Percentiles rank a stretch among this genome's conserved stretches.
Conservation (phyloP, 2,329 filamentous ascomycete species). For the Fusarium acutatum region DNA sequence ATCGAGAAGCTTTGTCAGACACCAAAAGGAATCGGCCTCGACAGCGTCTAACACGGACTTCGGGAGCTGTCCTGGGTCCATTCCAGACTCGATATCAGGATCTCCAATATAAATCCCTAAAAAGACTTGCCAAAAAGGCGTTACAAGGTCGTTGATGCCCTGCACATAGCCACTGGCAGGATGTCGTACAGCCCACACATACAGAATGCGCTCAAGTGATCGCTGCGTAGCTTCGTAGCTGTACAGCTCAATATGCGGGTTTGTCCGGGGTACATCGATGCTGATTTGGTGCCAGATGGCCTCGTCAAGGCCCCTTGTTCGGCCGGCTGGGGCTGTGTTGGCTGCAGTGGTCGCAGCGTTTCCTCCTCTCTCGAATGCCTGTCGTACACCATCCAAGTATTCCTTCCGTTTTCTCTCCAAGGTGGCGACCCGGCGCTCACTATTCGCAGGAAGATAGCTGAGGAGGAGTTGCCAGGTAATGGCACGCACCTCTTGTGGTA, state of each 20-base stretch:
- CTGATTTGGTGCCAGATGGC: constrained; percentile 99
- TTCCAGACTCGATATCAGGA: constrained; percentile 87
- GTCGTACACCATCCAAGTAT: constrained; percentile 89
- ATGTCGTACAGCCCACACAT: constrained; percentile 97
- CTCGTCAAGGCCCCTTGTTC: constrained; percentile 81
- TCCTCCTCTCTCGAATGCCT: constrained; percentile 74
- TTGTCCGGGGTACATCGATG: constrained; percentile 96
- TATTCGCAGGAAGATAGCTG: constrained; percentile 96
- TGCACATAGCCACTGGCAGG: constrained; percentile 98
- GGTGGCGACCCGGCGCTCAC: constrained; percentile 87
- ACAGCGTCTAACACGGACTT: constrained; percentile 92
- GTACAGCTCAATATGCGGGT: constrained; percentile 94
- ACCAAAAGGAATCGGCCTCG: constrained; percentile 98
- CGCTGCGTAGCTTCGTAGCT: constrained; percentile 95
- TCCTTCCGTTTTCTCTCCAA: constrained; percentile 95
- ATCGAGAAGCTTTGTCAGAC: constrained; percentile 95
- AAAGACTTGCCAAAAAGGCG: constrained; percentile 98
- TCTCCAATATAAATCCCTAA: constrained; percentile 95
- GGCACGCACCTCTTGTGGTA: constrained; percentile 93
- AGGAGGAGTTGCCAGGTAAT: constrained; percentile 99
- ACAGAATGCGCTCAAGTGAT: constrained; percentile 92
- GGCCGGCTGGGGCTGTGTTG: constrained; percentile 51
- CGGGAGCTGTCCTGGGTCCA: constrained; percentile 96
- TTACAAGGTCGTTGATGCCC: constrained; percentile 97
- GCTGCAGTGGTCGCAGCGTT: constrained; percentile 55